Percentiles rank a stretch among this genome's conserved stretches.
Evolutionary conservation across 2,329 filamentous ascomycete species (phyloP).

Genomic region (Pestalotiopsis sp.): DNA sequence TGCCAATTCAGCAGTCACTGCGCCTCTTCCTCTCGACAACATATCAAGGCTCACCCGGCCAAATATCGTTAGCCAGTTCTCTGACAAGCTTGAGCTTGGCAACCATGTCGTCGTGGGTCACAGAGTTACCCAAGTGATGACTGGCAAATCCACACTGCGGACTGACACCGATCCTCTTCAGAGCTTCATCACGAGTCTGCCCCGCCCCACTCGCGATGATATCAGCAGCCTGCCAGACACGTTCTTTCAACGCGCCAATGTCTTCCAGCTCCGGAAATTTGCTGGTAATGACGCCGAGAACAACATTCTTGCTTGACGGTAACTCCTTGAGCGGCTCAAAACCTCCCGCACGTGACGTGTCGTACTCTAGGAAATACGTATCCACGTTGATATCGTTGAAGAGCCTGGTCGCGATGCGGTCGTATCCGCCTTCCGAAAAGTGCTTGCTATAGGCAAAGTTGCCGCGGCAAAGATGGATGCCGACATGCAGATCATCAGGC

Average conservation of each 20-base stretch:
- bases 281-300: conserved; percentile 65
- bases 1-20: not conserved
- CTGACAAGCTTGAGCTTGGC: conserved; percentile 73
- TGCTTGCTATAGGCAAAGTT: conserved; percentile 69
- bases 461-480: conserved; percentile 73
- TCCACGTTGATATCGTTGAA: conserved; percentile 64
- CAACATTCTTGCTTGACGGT: conserved; percentile 62
- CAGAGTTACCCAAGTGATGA: conserved; percentile 71
- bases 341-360: conserved; percentile 64
- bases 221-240: conserved; percentile 63
- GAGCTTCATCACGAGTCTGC: conserved; percentile 65
- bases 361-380: conserved; percentile 72
- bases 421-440: conserved; percentile 69
- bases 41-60: conserved; percentile 49
- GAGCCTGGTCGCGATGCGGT: conserved; percentile 66
- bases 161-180: conserved; percentile 69
- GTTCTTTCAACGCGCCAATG: conserved; percentile 59
- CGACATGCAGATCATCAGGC: conserved; percentile 72
- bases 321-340: conserved; percentile 66
- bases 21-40: not conserved
- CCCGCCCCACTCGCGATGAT: conserved; percentile 69
- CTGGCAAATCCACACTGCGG: conserved; percentile 77
- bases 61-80: conserved; percentile 72
- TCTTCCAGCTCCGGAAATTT: conserved; percentile 66
- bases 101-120: conserved; percentile 71